A percentile compares a stretch with the other conserved stretches of the same genome.
These are phyloP conservation scores for Solanum bulbocastanum DNA, from an alignment of 257 asterid genomes.

Conservation along the genomic window DNA sequence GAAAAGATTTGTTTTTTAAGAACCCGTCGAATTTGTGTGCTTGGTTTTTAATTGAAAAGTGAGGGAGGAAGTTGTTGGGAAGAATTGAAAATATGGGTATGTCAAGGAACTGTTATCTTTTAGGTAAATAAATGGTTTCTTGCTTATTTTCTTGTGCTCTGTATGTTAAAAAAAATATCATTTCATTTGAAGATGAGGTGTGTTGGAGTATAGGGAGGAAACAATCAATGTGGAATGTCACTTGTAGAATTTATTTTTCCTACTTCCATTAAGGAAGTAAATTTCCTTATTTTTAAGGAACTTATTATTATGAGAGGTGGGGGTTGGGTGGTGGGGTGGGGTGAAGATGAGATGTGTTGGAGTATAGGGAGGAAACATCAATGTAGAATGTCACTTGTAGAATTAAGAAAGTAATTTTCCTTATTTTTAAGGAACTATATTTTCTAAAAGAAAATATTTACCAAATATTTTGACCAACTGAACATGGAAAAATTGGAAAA, in stretches of 20 bases:
- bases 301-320: too few species aligned
- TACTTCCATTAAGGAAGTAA: neutral
- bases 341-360: neutral
- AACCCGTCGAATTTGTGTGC: neutral
- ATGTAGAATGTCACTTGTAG: neutral
- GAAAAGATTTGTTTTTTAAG: neutral
- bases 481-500: neutral
- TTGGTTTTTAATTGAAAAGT: neutral
- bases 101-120: neutral
- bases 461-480: neutral
- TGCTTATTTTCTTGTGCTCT: neutral
- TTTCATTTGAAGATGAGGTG: neutral
- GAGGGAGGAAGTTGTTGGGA: neutral
- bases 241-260: neutral
- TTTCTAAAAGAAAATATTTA: too few species aligned
- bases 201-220: neutral
- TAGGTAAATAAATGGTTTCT: neutral
- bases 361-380: neutral
- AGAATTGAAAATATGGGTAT: neutral
- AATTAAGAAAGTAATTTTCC: neutral
- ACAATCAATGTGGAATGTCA: neutral
- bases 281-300: neutral
- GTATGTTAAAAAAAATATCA: neutral
- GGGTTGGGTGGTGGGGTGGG: neutral
- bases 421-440: neutral